A percentile compares a stretch with the other conserved stretches of the same genome.
Conservation (phyloP, 306 rosid species). For the Cotoneaster glaucophyllus region DNA sequence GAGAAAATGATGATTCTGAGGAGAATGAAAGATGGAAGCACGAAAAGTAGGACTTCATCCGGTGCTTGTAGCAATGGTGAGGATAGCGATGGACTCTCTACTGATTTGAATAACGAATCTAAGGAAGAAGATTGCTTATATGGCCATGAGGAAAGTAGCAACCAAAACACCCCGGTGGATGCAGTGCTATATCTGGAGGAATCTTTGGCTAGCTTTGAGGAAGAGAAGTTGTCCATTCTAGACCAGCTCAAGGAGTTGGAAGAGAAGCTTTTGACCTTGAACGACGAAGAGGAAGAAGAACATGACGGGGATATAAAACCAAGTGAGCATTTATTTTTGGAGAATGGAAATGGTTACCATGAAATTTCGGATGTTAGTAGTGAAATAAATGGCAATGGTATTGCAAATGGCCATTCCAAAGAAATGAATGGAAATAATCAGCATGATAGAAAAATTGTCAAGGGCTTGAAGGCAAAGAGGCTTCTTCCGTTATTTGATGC, state of each 20-base stretch:
- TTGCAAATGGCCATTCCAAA: constrained; percentile 53
- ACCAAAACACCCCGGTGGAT: constrained; percentile 70
- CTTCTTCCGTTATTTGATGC: constrained; percentile 81
- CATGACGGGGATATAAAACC: constrained; percentile 36
- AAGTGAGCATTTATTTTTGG: constrained; percentile 27
- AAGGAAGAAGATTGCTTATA: constrained; percentile 59
- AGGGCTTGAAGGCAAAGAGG: constrained; percentile 45
- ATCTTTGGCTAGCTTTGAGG: constrained; percentile 75
- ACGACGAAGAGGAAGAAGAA: constrained; percentile 53
- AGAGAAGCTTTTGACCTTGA: constrained; percentile 73
- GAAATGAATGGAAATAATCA: constrained; percentile 54
- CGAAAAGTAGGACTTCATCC: constrained; percentile 69
- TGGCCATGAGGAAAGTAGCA: constrained; percentile 47
- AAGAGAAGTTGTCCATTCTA: constrained; percentile 76
- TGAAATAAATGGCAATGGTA: constrained; percentile 32
- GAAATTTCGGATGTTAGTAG: constrained; percentile 26
- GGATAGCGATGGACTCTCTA: constrained; percentile 74
- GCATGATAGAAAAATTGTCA: constrained; percentile 22
- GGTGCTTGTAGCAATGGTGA: constrained; percentile 70
- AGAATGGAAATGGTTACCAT: constrained; percentile 71
- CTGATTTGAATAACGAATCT: constrained; percentile 53
- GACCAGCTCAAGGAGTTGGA: constrained; percentile 77
- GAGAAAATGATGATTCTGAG: constrained; percentile 50
- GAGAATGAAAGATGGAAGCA: constrained; percentile 43
- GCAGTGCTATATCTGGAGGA: constrained; percentile 70